These are phyloP conservation scores for Sugiyamaella smithiae DNA, from an alignment of 805 yeast genomes.

Conservation along the genomic window DNA sequence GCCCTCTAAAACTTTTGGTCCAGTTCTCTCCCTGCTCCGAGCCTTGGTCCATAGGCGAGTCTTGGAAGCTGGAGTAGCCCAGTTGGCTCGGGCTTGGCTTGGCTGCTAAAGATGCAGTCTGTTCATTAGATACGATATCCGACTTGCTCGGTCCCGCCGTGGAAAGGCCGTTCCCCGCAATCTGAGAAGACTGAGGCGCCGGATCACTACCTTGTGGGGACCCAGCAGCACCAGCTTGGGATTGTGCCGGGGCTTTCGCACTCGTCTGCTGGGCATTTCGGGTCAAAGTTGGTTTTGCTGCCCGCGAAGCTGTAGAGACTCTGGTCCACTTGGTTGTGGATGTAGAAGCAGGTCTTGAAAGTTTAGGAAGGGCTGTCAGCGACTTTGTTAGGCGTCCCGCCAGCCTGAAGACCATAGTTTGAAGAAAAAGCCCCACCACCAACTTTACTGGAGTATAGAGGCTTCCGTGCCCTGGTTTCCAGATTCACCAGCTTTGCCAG, in stretches of 20 bases:
- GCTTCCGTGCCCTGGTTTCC: too few species aligned
- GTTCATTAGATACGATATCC: background rate
- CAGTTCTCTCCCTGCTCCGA: constrained; percentile 46
- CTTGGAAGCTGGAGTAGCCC: background rate
- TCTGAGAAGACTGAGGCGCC: constrained; percentile 1
- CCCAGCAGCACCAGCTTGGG: background rate
- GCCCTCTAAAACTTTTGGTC: constrained; percentile 83
- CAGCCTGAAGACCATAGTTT: background rate
- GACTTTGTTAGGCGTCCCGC: background rate
- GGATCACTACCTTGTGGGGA: background rate
- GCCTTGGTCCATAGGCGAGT: constrained; percentile 12
- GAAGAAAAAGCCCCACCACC: background rate
- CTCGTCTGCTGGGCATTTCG: background rate
- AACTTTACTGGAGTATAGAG: too few species aligned
- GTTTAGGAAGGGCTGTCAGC: background rate
- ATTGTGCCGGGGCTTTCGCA: background rate
- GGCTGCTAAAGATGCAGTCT: background rate
- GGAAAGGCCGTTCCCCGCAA: background rate
- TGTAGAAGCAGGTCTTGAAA: constrained; percentile 3
- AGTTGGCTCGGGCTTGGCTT: background rate
- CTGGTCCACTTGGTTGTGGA: constrained; percentile 3
- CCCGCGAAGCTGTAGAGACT: background rate
- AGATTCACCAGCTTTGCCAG: too few species aligned
- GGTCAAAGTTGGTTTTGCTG: background rate
- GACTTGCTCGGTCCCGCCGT: background rate